These are phyloP conservation scores for Globisporangium acanthophoron DNA, from an alignment of 352 stramenopile genomes.

Conservation along the genomic window DNA sequence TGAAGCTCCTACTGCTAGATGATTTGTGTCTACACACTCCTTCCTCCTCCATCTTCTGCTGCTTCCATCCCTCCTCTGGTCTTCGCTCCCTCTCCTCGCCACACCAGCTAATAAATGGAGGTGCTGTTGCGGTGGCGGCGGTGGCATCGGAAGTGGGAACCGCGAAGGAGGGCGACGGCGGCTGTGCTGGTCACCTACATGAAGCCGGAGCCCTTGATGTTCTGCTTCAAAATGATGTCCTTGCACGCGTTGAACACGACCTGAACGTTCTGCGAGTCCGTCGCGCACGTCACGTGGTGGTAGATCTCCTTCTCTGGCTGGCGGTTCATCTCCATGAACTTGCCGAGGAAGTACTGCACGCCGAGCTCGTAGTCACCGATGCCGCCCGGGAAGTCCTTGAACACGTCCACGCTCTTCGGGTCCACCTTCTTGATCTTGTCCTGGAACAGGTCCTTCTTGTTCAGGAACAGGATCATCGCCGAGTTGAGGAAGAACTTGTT, in stretches of 20 bases:
- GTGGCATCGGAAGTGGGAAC: neutral
- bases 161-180: neutral
- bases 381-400: constrained; percentile 87
- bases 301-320: constrained; percentile 92
- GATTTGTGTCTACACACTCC: neutral
- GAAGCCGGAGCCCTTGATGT: constrained; percentile 90
- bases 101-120: constrained; percentile 10
- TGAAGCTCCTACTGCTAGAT: constrained; percentile 9
- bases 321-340: constrained; percentile 94
- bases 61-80: neutral
- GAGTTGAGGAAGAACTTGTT: constrained; percentile 93
- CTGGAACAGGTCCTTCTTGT: constrained; percentile 97
- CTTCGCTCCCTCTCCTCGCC: constrained; percentile 1
- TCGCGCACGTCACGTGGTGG: constrained; percentile 94
- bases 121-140: constrained; percentile 3
- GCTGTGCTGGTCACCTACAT: constrained; percentile 38
- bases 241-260: constrained; percentile 97
- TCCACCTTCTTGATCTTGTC: constrained; percentile 95
- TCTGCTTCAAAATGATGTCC: constrained; percentile 93
- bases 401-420: constrained; percentile 88
- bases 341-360: constrained; percentile 88
- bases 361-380: constrained; percentile 83
- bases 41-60: neutral
- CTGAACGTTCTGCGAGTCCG: constrained; percentile 95
- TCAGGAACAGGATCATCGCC: constrained; percentile 96